These are phyloP conservation scores for Carex cristatella DNA, from an alignment of 176 grass and related monocot species.

Conservation along the genomic window DNA sequence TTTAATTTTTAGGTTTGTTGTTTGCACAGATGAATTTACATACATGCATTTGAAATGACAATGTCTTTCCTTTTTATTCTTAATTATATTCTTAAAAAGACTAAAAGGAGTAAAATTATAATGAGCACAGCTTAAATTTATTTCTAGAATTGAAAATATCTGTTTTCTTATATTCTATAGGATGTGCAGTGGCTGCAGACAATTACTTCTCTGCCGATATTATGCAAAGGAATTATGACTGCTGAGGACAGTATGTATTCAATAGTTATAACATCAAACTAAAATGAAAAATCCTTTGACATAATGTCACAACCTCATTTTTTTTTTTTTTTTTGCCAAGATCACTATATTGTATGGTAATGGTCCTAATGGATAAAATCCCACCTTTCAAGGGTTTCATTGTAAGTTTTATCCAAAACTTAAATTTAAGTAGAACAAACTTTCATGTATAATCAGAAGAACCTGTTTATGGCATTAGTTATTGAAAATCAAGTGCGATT, in stretches of 20 bases:
- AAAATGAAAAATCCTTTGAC: background rate
- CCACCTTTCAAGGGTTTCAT: background rate
- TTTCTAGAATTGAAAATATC: background rate
- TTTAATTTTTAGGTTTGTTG: background rate
- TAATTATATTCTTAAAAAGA: background rate
- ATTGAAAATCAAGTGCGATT: background rate
- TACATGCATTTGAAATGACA: background rate
- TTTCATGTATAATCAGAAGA: background rate
- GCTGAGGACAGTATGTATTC: slow-evolving; percentile 76
- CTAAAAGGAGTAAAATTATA: background rate
- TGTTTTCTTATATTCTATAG: slow-evolving; percentile 21
- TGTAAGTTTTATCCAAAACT: background rate
- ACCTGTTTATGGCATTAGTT: background rate
- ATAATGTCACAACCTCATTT: background rate
- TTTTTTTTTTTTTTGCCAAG: background rate
- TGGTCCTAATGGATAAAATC: background rate
- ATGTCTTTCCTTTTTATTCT: background rate
- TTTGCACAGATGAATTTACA: background rate
- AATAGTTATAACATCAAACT: background rate
- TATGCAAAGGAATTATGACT: slow-evolving; percentile 86
- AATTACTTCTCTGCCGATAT: slow-evolving; percentile 70
- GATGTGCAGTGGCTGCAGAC: slow-evolving; percentile 86
- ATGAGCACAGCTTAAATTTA: background rate
- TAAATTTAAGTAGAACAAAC: background rate
- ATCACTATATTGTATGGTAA: background rate